Evolutionary conservation across 306 rosid species (phyloP).

Genomic region (Castanospermum australe): DNA sequence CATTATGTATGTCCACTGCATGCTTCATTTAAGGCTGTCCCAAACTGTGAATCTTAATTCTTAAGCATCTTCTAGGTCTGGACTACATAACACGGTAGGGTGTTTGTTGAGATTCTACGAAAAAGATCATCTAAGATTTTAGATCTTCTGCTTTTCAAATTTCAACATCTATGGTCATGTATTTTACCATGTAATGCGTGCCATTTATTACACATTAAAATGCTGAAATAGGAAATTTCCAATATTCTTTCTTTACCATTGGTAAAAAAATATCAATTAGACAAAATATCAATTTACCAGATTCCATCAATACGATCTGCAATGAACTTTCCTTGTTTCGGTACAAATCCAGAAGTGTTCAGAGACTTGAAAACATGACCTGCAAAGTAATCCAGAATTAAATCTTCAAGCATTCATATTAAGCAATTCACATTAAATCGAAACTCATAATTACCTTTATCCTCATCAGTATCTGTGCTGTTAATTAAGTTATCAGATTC

Average conservation of each 20-base stretch:
- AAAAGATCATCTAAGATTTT: constrained; percentile 10
- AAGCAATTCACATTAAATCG: constrained; percentile 9
- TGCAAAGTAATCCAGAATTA: constrained; percentile 37
- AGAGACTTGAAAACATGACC: constrained; percentile 91
- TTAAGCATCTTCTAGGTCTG: background rate
- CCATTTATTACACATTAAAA: background rate
- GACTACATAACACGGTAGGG: background rate
- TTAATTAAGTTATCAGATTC: constrained; percentile 71
- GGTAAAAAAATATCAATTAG: background rate
- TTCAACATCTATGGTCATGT: background rate
- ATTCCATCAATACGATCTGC: constrained; percentile 96
- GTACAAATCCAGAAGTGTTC: constrained; percentile 87
- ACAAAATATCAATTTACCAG: constrained; percentile 55
- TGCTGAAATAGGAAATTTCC: background rate
- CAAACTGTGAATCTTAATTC: background rate
- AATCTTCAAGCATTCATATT: constrained; percentile 7
- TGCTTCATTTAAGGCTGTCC: constrained; percentile 4
- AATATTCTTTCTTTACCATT: background rate
- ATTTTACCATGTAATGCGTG: background rate
- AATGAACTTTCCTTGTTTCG: constrained; percentile 81
- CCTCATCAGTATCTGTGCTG: constrained; percentile 61
- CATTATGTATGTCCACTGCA: too few species aligned
- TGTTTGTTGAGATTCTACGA: background rate
- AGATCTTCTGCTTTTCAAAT: constrained; percentile 3
- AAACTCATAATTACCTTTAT: constrained; percentile 65